A percentile compares a stretch with the other conserved stretches of the same genome.
Conservation (phyloP, 257 asterid species). For the Cordia subcordata region DNA sequence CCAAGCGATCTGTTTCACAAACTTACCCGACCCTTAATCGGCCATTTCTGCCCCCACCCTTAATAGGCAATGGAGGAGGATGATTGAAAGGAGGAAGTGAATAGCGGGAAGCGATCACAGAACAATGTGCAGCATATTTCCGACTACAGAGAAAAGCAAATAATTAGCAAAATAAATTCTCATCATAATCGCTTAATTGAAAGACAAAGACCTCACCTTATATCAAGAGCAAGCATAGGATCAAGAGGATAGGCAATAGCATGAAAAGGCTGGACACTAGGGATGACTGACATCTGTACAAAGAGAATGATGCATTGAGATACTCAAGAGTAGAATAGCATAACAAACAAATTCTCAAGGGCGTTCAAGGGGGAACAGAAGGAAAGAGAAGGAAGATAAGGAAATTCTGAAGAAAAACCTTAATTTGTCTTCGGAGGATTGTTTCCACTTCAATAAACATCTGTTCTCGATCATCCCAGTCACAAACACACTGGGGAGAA, state of each 20-base stretch:
- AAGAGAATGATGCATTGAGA: conserved; percentile 10
- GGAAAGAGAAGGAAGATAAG: conserved; percentile 6
- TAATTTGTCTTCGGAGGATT: conserved; percentile 86
- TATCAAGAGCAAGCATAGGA: conserved; percentile 87
- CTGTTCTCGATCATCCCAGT: conserved; percentile 95
- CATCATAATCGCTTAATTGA: background rate
- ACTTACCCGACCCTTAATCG: conserved; percentile 87
- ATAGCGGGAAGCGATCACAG: conserved; percentile 87
- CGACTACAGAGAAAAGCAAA: conserved; percentile 44
- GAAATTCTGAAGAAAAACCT: conserved; percentile 44
- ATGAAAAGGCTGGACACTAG: conserved; percentile 99
- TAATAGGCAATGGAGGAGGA: conserved; percentile 67
- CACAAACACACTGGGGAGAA: conserved; percentile 84
- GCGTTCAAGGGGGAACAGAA: background rate
- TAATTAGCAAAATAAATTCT: conserved; percentile 1
- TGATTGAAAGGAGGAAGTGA: conserved; percentile 85
- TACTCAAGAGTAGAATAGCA: background rate
- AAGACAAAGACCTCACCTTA: conserved; percentile 48
- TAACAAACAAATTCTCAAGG: conserved; percentile 4
- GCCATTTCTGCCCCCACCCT: conserved; percentile 60
- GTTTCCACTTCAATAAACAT: conserved; percentile 92
- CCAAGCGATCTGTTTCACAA: conserved; percentile 5
- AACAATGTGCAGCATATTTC: conserved; percentile 93
- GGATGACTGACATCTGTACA: conserved; percentile 77
- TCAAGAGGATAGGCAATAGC: conserved; percentile 99